Percentiles rank a stretch among this genome's conserved stretches.
These are phyloP conservation scores for Mucor velutinosus DNA, from an alignment of 371 early-diverging fungal species.

Conservation along the genomic window DNA sequence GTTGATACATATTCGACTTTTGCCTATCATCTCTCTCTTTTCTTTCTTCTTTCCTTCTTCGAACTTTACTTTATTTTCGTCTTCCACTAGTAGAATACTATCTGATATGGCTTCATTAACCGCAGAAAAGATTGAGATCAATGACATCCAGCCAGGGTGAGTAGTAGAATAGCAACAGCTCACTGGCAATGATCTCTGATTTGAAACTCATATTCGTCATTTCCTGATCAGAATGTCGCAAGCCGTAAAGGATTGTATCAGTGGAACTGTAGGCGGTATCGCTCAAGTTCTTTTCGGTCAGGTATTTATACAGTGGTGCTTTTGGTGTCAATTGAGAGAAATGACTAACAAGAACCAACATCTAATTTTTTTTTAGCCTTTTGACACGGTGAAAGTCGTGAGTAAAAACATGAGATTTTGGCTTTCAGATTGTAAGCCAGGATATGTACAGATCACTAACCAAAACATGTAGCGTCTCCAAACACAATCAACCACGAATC, in stretches of 20 bases:
- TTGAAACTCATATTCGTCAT: constrained; percentile 2
- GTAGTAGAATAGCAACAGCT: neutral
- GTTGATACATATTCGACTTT: neutral
- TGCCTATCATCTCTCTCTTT: neutral
- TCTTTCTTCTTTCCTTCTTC: constrained; percentile 8
- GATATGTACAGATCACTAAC: neutral
- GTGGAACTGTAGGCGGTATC: constrained; percentile 80
- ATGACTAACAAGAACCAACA: neutral
- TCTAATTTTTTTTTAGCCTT: constrained; percentile 57
- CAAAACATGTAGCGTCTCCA: constrained; percentile 70
- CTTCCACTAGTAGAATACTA: neutral
- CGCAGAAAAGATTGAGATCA: constrained; percentile 20
- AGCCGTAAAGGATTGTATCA: constrained; percentile 75
- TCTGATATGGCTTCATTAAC: constrained; percentile 15
- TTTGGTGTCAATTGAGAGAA: neutral
- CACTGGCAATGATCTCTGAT: neutral
- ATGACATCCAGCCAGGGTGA: constrained; percentile 29
- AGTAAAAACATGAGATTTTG: constrained; percentile 25
- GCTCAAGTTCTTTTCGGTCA: constrained; percentile 82
- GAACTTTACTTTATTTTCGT: constrained; percentile 7
- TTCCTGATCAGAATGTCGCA: constrained; percentile 33
- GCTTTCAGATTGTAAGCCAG: constrained; percentile 6
- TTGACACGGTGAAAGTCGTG: constrained; percentile 86
- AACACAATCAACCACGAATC: constrained; percentile 74
- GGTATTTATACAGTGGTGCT: constrained; percentile 32